Evolutionary conservation across 2,329 filamentous ascomycete species (phyloP), one percentile per base, ranked within the genome.

Genomic region (Didymella segeticola): DNA sequence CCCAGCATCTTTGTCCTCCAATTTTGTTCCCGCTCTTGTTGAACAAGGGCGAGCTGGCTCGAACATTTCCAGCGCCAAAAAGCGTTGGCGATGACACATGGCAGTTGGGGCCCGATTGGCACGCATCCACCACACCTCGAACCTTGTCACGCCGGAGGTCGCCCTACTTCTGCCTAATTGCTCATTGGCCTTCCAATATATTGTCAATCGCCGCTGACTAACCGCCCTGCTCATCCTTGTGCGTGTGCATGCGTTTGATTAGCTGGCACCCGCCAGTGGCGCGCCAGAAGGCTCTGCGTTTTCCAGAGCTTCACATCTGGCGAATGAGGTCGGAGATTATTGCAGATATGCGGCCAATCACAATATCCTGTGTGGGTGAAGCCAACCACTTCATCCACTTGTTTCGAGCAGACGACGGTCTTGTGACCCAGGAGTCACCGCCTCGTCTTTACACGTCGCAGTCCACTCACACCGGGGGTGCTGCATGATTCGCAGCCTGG

Each of bases 291-390:
- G 48, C 60, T 67, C 45, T 46, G 62, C 66, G 61, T 69, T 69
- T 70, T 74, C 64, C 43, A 69, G 56, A 68, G 50, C 63, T 59
- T 63, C 52, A 57, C 60, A 20, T 34, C 66, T 62, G 63, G 64
- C 67, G 66, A 72, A 72, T 73, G 33, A 61, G 42, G 47, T 60
- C 66, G 66, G 60, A 65, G 53, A 69, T 69, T 70, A 69, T 71
- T 67, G 60, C 45, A 38, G 38, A 43, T 45, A 39, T 58, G 25
- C 48, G 58, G 64, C 69, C 71, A 73, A 70, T 72, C 68, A 67
- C 50, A 42, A 55, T 53, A 52, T 58, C 38, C 60, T 39, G 57
- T 60, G 46, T 54, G 48, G 37, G 31, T 56, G 33, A 47, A 45
- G 49, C 39, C 51, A 48, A 36, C 51, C 39, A 45, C 51, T 54